Conservation (phyloP, 306 rosid species). For the Castanea mollissima region DNA sequence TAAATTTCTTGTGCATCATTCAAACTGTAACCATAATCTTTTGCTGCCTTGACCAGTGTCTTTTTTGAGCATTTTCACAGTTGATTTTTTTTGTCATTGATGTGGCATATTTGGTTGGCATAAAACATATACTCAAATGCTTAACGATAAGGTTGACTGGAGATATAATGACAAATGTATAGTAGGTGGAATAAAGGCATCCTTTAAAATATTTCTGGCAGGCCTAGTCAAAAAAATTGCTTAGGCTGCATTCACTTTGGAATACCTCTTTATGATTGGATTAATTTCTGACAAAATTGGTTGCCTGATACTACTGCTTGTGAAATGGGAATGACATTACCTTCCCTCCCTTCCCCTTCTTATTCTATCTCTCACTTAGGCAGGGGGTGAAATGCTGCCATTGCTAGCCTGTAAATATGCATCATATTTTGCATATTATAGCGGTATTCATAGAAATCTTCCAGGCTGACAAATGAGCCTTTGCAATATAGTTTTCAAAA, state of each 20-base stretch:
- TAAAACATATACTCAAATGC: neutral
- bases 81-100: neutral
- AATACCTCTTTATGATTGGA: neutral
- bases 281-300: no score
- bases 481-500: neutral
- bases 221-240: neutral
- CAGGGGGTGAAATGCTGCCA: neutral
- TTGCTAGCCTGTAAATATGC: no score
- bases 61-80: neutral
- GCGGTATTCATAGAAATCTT: neutral
- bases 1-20: neutral
- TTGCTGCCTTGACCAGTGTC: neutral
- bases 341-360: no score
- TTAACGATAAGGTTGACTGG: neutral
- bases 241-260: neutral
- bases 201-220: neutral
- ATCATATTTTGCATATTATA: neutral
- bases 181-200: neutral
- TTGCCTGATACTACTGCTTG: no score
- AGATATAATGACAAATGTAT: neutral
- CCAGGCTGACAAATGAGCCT: neutral
- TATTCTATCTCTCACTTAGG: neutral
- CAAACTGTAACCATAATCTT: neutral
- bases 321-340: no score
- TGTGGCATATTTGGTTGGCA: neutral